Conservation (phyloP, 495 filamentous ascomycete genomes). For the Stereocaulon alpinum region DNA sequence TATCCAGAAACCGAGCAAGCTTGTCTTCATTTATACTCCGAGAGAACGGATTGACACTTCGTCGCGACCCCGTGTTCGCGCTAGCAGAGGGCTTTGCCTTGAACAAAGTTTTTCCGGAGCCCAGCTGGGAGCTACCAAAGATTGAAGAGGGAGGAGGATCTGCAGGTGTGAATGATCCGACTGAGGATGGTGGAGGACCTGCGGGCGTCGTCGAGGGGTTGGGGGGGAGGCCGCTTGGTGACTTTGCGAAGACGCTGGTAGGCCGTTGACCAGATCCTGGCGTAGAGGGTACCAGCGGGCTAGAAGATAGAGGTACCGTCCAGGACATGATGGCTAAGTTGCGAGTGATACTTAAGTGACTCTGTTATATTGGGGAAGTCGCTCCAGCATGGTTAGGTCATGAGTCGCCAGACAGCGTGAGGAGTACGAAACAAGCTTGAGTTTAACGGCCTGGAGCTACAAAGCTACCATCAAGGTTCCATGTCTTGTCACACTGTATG, state of each 20-base stretch:
- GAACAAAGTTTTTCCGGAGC: conserved; percentile 32
- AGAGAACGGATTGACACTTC: conserved; percentile 33
- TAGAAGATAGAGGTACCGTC: conserved; percentile 21
- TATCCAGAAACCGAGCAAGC: conserved; percentile 29
- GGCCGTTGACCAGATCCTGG: conserved; percentile 13
- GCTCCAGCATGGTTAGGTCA: neutral
- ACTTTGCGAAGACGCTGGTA: conserved; percentile 3
- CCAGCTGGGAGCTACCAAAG: conserved; percentile 56
- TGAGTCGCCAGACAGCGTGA: neutral
- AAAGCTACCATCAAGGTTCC: neutral
- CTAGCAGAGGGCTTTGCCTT: conserved; percentile 29
- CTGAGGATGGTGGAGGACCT: conserved; percentile 58
- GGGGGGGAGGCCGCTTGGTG: conserved; percentile 22
- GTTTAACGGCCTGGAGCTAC: neutral
- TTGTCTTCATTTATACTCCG: conserved; percentile 34
- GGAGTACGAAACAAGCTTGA: no score
- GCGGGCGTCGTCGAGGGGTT: conserved; percentile 69
- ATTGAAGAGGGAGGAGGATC: conserved; percentile 54
- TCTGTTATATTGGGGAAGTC: neutral
- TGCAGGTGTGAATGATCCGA: conserved; percentile 62
- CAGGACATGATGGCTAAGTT: conserved; percentile 13
- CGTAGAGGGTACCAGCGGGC: conserved; percentile 19
- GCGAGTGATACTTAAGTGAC: neutral
- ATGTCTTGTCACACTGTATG: neutral
- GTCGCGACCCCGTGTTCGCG: conserved; percentile 33